Conservation (phyloP, 139 green algal genomes). For the Coelastrella sp. region DNA sequence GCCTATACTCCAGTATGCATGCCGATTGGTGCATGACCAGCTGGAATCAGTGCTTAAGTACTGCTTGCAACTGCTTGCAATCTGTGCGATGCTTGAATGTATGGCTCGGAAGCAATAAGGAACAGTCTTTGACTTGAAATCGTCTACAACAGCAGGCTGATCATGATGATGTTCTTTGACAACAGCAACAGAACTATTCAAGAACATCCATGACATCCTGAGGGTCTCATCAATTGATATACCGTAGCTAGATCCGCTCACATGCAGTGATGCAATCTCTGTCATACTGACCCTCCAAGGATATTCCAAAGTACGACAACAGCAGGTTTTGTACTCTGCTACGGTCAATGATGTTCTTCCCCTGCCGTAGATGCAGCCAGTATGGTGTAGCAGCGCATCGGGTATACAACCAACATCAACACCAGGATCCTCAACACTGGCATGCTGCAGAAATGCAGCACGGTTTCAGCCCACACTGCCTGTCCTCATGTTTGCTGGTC, state of each 20-base stretch:
- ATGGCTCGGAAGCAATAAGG: not conserved
- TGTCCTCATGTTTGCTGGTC: not conserved
- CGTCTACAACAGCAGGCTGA: not conserved
- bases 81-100: not conserved
- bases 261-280: not conserved
- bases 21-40: not conserved
- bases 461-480: not conserved
- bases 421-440: not conserved
- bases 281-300: not conserved
- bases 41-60: no score
- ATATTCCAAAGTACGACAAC: not conserved
- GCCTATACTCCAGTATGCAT: not conserved
- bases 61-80: not conserved
- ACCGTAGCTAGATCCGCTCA: not conserved
- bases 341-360: not conserved
- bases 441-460: not conserved
- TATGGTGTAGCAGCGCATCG: not conserved
- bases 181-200: not conserved
- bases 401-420: not conserved
- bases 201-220: not conserved
- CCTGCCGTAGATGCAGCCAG: not conserved
- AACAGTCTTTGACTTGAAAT: not conserved
- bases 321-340: not conserved
- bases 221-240: not conserved
- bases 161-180: not conserved